phyloP scores from a whole-genome alignment of 331 rosid species.

The Acacia pycnantha region DNA sequence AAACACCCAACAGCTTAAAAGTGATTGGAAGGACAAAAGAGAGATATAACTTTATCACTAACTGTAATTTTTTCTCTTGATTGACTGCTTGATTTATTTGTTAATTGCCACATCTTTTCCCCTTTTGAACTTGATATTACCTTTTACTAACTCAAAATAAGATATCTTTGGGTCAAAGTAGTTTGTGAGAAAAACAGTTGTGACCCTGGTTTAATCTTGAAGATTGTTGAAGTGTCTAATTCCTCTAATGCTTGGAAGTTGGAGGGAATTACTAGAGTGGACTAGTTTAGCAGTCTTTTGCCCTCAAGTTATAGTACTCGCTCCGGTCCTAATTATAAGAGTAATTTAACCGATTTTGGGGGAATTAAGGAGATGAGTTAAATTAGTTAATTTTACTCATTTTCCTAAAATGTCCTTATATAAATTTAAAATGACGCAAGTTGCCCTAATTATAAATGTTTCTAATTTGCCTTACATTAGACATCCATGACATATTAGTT shows the following conservation, averaged over 20 bases:
- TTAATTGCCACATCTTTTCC: background rate
- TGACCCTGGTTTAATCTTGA: background rate
- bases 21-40: background rate
- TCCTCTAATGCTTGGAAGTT: background rate
- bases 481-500: too few relatives aligned
- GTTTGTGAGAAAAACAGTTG: background rate
- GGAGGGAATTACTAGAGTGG: background rate
- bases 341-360: too few relatives aligned
- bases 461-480: too few relatives aligned
- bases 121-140: background rate
- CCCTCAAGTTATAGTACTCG: background rate
- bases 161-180: background rate
- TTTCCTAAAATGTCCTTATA: too few relatives aligned
- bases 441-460: too few relatives aligned
- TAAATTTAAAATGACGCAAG: too few relatives aligned
- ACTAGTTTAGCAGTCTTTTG: background rate
- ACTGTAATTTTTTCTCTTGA: background rate
- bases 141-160: background rate
- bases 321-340: too few relatives aligned
- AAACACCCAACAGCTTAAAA: background rate
- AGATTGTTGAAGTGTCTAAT: background rate
- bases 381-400: too few relatives aligned
- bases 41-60: background rate
- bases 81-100: background rate
- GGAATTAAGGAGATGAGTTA: too few relatives aligned